Percentiles rank a stretch among this genome's conserved stretches.
Evolutionary conservation across 495 filamentous ascomycete species (phyloP).

Genomic region (Mytilinidion resinicola): DNA sequence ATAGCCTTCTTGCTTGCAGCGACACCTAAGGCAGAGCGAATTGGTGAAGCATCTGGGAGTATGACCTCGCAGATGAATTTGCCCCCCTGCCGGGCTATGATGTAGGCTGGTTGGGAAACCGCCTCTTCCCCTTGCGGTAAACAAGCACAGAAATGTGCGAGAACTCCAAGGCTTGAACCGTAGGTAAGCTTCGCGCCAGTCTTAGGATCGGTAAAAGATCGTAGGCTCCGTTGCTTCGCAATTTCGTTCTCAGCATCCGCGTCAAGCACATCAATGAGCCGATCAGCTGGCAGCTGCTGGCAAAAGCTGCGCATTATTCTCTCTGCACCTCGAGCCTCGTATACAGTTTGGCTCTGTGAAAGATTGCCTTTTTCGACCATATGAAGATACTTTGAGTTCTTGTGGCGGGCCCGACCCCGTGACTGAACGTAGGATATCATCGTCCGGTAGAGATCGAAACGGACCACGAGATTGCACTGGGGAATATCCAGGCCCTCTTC

Average conservation of each 20-base stretch:
- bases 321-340: conserved; percentile 51
- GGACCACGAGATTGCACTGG: conserved; percentile 84
- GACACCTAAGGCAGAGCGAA: conserved; percentile 57
- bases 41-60: conserved; percentile 69
- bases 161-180: conserved; percentile 57
- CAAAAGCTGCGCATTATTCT: conserved; percentile 67
- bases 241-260: conserved; percentile 50
- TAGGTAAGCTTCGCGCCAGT: conserved; percentile 82
- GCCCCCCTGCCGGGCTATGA: conserved; percentile 49
- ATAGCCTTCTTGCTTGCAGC: conserved; percentile 57
- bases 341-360: conserved; percentile 49
- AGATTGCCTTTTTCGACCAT: conserved; percentile 69
- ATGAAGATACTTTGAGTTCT: conserved; percentile 70
- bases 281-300: conserved; percentile 64
- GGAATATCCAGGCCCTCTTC: conserved; percentile 96
- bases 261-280: conserved; percentile 59
- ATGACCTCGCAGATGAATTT: conserved; percentile 75
- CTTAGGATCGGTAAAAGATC: conserved; percentile 54
- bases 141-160: conserved; percentile 53
- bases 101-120: conserved; percentile 53
- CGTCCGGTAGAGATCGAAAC: conserved; percentile 85
- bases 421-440: conserved; percentile 97
- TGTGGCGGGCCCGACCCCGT: conserved; percentile 76
- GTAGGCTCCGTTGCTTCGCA: conserved; percentile 47
- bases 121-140: conserved; percentile 51